Percentiles rank a stretch among this genome's conserved stretches.
Evolutionary conservation across 805 yeast genomes (phyloP).

Genomic region (Yarrowia porcina): DNA sequence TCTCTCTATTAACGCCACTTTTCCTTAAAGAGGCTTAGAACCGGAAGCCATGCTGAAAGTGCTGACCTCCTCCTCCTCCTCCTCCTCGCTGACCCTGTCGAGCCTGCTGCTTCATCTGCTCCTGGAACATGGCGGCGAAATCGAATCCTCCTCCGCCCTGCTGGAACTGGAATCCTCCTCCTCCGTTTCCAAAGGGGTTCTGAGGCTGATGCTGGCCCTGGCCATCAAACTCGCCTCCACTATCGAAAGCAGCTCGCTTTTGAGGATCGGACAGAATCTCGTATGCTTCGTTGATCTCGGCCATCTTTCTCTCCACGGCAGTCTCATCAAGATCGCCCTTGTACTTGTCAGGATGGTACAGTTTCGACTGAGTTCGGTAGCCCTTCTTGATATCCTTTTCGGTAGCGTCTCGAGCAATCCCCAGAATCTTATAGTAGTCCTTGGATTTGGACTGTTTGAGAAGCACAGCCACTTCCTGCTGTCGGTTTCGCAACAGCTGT

Average conservation of each 20-base stretch:
- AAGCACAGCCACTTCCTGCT: conserved; percentile 31
- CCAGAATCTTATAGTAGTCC: conserved; percentile 80
- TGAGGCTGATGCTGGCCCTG: conserved; percentile 19
- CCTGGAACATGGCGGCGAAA: conserved; percentile 25
- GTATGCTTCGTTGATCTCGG: conserved; percentile 89
- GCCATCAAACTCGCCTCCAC: conserved; percentile 42
- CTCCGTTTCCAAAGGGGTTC: conserved; percentile 14
- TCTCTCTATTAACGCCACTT: conserved; percentile 9
- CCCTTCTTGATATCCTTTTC: conserved; percentile 74
- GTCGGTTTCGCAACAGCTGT: conserved; percentile 26
- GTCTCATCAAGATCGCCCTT: conserved; percentile 63
- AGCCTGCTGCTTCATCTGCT: conserved; percentile 21
- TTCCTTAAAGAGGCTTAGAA: neutral
- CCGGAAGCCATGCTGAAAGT: neutral
- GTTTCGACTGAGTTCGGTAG: conserved; percentile 70
- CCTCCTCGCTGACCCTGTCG: neutral
- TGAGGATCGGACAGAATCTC: conserved; percentile 73
- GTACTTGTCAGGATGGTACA: conserved; percentile 90
- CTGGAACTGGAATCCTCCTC: conserved; percentile 15
- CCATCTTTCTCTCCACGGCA: conserved; percentile 78
- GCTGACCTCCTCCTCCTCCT: neutral
- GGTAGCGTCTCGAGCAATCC: conserved; percentile 62
- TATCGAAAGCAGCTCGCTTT: conserved; percentile 61
- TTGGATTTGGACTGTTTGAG: conserved; percentile 43
- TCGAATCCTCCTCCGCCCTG: conserved; percentile 15